Conservation (phyloP, 1,284 basidiomycete species). For the Golubevia sp. region DNA sequence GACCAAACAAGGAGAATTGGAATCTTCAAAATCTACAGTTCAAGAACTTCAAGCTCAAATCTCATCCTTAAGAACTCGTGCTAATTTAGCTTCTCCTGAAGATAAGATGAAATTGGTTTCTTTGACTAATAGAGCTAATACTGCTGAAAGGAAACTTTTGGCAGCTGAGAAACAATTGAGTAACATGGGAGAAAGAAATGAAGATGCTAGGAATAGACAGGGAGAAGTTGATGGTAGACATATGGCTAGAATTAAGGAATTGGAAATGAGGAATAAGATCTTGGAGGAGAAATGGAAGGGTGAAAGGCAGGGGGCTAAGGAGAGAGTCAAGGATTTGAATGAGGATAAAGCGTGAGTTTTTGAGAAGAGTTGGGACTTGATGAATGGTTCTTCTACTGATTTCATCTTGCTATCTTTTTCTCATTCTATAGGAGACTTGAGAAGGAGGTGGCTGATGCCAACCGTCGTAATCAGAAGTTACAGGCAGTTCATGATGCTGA, state of each 20-base stretch:
- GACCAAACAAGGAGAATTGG: slow-evolving; percentile 84
- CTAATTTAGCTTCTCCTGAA: background rate
- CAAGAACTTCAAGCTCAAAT: background rate
- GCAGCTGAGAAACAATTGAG: background rate
- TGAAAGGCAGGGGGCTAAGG: slow-evolving; percentile 92
- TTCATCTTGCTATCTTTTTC: background rate
- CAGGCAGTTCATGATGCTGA: too few relatives aligned
- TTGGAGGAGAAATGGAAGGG: slow-evolving; percentile 94
- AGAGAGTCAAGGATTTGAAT: slow-evolving; percentile 67
- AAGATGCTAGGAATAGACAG: background rate
- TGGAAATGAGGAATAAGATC: slow-evolving; percentile 75
- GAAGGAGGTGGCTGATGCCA: slow-evolving; percentile 4
- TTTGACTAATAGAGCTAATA: background rate
- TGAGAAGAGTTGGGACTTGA: background rate
- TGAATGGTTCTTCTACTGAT: background rate
- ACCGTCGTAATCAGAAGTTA: too few relatives aligned
- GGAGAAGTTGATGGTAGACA: slow-evolving; percentile 63
- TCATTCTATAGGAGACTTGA: slow-evolving; percentile 1
- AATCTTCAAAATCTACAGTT: slow-evolving; percentile 51
- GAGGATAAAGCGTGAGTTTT: slow-evolving; percentile 18
- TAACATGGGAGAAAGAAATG: background rate
- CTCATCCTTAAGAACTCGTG: background rate
- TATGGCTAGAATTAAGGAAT: slow-evolving; percentile 61
- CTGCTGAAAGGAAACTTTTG: background rate
- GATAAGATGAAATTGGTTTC: background rate